A percentile compares a stretch with the other conserved stretches of the same genome.
These are phyloP conservation scores for Pythium angustatum DNA, from an alignment of 352 stramenopile genomes.

Conservation along the genomic window DNA sequence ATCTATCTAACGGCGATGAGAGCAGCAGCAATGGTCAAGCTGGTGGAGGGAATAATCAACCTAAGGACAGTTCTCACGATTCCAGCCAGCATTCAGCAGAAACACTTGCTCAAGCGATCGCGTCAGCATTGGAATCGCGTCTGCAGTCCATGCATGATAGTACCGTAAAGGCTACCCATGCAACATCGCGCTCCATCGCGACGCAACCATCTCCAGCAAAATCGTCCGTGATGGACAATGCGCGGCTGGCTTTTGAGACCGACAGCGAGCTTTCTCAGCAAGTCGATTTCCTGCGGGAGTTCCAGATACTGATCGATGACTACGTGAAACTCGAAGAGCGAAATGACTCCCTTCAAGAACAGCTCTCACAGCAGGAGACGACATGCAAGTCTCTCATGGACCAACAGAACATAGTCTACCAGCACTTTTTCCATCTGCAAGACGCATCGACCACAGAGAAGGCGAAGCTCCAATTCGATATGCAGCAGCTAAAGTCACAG, in stretches of 20 bases:
- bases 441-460: constrained; percentile 42
- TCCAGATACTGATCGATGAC: constrained; percentile 73
- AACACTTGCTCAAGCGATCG: constrained; percentile 29
- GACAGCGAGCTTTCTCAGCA: constrained; percentile 61
- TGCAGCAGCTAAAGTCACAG: constrained; percentile 40
- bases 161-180: neutral
- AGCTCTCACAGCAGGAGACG: constrained; percentile 54
- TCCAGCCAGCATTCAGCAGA: constrained; percentile 21
- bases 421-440: constrained; percentile 72
- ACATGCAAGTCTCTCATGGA: constrained; percentile 62
- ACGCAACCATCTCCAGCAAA: constrained; percentile 19
- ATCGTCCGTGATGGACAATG: constrained; percentile 11
- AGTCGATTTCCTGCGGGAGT: constrained; percentile 59
- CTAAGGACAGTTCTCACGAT: neutral
- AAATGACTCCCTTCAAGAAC: constrained; percentile 48
- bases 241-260: constrained; percentile 42
- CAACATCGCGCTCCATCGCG: constrained; percentile 7
- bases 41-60: neutral
- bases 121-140: constrained; percentile 28
- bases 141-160: constrained; percentile 16
- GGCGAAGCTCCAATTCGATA: constrained; percentile 33
- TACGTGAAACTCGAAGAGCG: constrained; percentile 44
- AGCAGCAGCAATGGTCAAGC: neutral
- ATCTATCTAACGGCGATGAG: too few relatives aligned
- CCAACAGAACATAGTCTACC: constrained; percentile 71